Conservation (phyloP, 208 protist genomes). For the Trypanosomatidae sp. region DNA sequence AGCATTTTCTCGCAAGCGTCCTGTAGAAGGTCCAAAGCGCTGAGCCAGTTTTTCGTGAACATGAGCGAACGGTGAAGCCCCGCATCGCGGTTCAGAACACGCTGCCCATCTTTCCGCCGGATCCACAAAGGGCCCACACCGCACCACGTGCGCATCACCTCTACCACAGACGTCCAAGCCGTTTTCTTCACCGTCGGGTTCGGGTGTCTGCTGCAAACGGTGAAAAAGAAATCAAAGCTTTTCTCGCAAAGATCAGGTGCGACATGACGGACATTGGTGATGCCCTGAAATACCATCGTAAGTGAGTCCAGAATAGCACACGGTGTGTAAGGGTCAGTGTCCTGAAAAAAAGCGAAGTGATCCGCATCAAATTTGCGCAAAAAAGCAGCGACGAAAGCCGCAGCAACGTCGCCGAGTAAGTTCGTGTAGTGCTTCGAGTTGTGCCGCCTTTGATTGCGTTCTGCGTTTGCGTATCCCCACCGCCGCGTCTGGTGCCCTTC, state of each 20-base stretch:
- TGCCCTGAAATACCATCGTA: slow-evolving; percentile 35
- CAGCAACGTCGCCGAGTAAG: slow-evolving; percentile 41
- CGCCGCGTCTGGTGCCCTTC: slow-evolving; percentile 61
- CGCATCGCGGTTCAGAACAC: slow-evolving; percentile 18
- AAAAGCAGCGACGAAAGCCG: slow-evolving; percentile 52
- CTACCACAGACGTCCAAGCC: slow-evolving; percentile 28
- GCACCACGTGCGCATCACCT: slow-evolving; percentile 46
- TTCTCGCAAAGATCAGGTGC: slow-evolving; percentile 24
- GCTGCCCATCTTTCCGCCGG: slow-evolving; percentile 16
- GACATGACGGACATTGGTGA: slow-evolving; percentile 33
- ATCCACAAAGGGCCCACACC: slow-evolving; percentile 23
- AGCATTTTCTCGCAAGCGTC: slow-evolving; percentile 26
- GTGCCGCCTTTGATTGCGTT: slow-evolving; percentile 14
- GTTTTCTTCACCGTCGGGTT: slow-evolving; percentile 26
- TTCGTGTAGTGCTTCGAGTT: slow-evolving; percentile 37
- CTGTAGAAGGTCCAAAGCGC: slow-evolving; percentile 29
- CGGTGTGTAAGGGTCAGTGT: slow-evolving; percentile 60
- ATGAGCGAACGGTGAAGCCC: slow-evolving; percentile 22
- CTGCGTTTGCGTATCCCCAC: slow-evolving; percentile 52
- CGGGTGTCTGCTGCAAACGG: slow-evolving; percentile 26
- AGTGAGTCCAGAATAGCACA: slow-evolving; percentile 41
- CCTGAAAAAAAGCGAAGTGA: slow-evolving; percentile 70
- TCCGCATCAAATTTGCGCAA: slow-evolving; percentile 46
- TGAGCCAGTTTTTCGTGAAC: slow-evolving; percentile 48
- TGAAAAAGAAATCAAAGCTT: slow-evolving; percentile 33